phyloP scores from a whole-genome alignment of 2,329 filamentous ascomycete species.

The Phyllosticta capitalensis region DNA sequence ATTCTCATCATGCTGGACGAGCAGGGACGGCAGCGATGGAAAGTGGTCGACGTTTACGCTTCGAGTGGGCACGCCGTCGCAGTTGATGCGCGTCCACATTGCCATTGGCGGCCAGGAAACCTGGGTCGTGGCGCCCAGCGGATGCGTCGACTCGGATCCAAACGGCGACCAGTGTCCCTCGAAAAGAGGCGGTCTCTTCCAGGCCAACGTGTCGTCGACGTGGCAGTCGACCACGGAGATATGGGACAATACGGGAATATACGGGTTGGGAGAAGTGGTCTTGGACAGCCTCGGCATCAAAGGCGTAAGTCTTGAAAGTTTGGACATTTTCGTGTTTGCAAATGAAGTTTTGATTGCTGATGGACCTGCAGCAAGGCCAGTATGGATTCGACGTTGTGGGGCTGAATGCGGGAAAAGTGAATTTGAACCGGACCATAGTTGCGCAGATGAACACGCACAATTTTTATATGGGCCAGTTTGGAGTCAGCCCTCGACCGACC shows the following conservation, averaged over 20 bases:
- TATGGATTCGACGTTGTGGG: constrained; percentile 28
- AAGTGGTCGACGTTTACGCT: constrained; percentile 24
- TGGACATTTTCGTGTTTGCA: background rate
- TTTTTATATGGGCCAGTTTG: constrained; percentile 31
- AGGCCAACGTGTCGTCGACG: constrained; percentile 23
- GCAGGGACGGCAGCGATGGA: constrained; percentile 23
- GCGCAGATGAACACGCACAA: constrained; percentile 24
- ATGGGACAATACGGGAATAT: constrained; percentile 2
- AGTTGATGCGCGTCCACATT: constrained; percentile 21
- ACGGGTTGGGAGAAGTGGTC: background rate
- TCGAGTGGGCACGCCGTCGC: constrained; percentile 19
- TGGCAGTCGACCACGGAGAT: constrained; percentile 2
- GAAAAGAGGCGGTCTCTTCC: constrained; percentile 22
- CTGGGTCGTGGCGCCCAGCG: constrained; percentile 25
- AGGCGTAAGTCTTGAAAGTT: background rate
- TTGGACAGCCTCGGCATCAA: background rate
- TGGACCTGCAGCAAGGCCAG: constrained; percentile 16
- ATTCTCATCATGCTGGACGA: background rate
- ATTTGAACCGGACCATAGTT: constrained; percentile 26
- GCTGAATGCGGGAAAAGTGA: constrained; percentile 18
- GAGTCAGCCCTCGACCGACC: constrained; percentile 25
- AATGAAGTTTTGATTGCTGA: background rate
- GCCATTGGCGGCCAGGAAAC: constrained; percentile 25
- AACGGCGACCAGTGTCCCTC: constrained; percentile 20
- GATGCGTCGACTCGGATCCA: constrained; percentile 17